Base-by-base conservation (phyloP, 2,329 filamentous ascomycete genomes). In the Colletotrichum navitas region DNA sequence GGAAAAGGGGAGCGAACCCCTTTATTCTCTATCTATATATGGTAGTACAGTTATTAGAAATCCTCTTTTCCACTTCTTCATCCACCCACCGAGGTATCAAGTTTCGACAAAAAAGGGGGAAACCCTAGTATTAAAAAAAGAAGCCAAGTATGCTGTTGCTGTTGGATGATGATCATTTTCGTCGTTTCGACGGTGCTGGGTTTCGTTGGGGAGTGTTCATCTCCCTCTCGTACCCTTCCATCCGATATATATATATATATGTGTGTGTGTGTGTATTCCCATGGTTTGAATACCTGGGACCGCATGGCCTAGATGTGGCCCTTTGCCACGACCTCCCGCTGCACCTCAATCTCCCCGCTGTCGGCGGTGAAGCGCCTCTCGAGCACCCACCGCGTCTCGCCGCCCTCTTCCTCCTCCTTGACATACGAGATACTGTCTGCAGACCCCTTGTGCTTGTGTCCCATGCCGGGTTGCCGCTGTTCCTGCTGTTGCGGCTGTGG, bases 401-500 rank as follows among this genome's bases (percentile, higher is more conserved):
- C 87, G 11, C 85, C 85, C 32, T 24, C 54, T 2, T 88, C 84
- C 56, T 87, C 84, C 55, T 92, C 90, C 72, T 87, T 86, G 2
- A 87, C 84, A 78, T 94, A 94, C 8, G 91, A 91, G 43, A 94
- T 89, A 73, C 90, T 92, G 74, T 93, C 92, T 1, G 90, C 85
- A 56, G 89, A 92, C 61, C 87, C 83, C 74, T 85, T 86, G 74
- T 87, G 83, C 18, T 83, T 81, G 74, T 89, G 87, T n/a, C 85
- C 84, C 77, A 78, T 78, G 8, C 77, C 79, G 1, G 77, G 78
- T 21, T 78, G 77, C 41, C 76, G 78, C 68, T 54, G 72, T 18
- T 45, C 18, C 43, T 45, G 43, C 7, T 45, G 41, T 18, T 45
- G 41, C 8, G 21, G 41, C 41, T 43, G 76, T 39, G 11, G 45